phyloP scores from a whole-genome alignment of 768 basidiomycete species.

The Tylopilus vinaceipallidus region DNA sequence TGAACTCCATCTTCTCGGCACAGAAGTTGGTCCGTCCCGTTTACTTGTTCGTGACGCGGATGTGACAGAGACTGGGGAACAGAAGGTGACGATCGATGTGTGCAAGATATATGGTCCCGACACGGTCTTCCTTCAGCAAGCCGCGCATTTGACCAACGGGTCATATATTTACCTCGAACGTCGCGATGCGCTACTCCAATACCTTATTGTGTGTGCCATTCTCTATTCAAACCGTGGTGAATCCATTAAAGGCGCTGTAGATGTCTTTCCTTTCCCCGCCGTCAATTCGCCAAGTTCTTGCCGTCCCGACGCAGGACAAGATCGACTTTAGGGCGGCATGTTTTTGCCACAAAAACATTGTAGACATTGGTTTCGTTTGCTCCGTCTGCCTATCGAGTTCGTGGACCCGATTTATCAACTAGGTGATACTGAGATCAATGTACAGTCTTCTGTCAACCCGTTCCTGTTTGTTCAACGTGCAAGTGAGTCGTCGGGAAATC shows the following conservation, averaged over 20 bases:
- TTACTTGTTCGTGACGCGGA: not conserved
- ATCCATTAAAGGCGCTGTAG: conserved; percentile 39
- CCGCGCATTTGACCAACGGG: conserved; percentile 92
- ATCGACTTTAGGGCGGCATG: conserved; percentile 98
- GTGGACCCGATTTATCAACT: conserved; percentile 27
- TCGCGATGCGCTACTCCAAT: conserved; percentile 86
- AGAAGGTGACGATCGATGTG: conserved; percentile 98
- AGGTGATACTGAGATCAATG: conserved; percentile 8
- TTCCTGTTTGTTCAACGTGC: conserved; percentile 93
- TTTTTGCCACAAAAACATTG: conserved; percentile 97
- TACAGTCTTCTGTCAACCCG: conserved; percentile 89
- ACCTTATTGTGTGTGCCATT: conserved; percentile 61
- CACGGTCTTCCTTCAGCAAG: conserved; percentile 95
- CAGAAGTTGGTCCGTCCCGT: conserved; percentile 78
- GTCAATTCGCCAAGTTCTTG: conserved; percentile 70
- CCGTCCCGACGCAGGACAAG: conserved; percentile 89
- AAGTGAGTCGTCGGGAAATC: conserved; percentile 50
- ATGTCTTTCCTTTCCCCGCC: conserved; percentile 79
- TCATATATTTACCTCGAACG: conserved; percentile 85
- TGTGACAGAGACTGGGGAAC: conserved; percentile 25
- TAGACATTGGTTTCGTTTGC: conserved; percentile 96
- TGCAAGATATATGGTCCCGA: conserved; percentile 89
- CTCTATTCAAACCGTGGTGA: not conserved
- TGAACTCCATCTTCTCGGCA: conserved; percentile 99
- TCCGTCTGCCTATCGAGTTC: conserved; percentile 96